Base-by-base conservation (phyloP, 805 yeast species). In the Lachancea sp. region DNA sequence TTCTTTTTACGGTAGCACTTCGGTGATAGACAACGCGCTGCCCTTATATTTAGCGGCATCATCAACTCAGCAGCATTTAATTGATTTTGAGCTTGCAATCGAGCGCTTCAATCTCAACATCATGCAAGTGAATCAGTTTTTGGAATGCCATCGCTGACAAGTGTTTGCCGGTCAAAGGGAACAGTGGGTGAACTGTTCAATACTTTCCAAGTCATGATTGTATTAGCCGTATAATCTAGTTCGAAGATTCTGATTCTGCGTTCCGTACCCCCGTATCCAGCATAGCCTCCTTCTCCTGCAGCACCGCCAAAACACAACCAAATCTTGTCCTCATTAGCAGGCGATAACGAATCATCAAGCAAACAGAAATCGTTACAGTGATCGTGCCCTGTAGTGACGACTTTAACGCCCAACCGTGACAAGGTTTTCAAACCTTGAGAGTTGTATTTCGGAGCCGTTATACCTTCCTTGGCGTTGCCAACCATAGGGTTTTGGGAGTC, bases 231-330 rank as follows among this genome's bases (percentile, higher is more conserved):
- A 1, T 76, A 59, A 59, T 88, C 82, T 11, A 90, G 55, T 35
- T 85, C 88, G 59, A 73, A 91, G 0, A 82, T 55, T 40, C 99
- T 71, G 37, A 88, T 57, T 45, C 97, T 73, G 55, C 99, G 77
- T n/a, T 82, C 71, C 27, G 83, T 86, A 1, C 90, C 91, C 1
- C 89, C 91, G 56, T 89, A 88, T 0, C 97, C 97, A 8, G 84
- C 97, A 60, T 93, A 93, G 0, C 96, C 98, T 33, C 98, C 99
- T 66, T 87, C 95, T 13, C 98, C 99, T 4, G 77, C 74, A 1
- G 81, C 95, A 20, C 99, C 99, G 3, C 96, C 99, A 59, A 88
- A 89, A 58, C 99, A 93, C 29, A 93, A 67, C 95, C 95, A 87
- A 27, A 83, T 65, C 45, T 67, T 66, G 55, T 71, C 62, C 26